Evolutionary conservation across 257 asterid genomes (phyloP).

Genomic region (Solanum sejunctum): DNA sequence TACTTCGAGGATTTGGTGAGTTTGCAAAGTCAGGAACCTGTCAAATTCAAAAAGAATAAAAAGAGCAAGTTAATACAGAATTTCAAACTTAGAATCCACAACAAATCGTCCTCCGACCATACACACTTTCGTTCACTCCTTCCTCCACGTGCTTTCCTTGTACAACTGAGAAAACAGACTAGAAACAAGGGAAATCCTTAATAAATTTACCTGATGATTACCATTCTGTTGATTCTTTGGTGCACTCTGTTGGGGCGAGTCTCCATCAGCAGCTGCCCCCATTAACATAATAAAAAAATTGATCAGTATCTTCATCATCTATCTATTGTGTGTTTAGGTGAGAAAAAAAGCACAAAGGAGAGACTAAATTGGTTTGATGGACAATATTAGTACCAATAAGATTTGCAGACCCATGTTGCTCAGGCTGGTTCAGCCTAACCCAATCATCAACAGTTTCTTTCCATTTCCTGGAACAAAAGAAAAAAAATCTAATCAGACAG

Average conservation of each 20-base stretch:
- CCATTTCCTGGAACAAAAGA: constrained; percentile 59
- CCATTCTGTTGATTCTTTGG: constrained; percentile 58
- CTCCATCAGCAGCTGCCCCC: constrained; percentile 80
- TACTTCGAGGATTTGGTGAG: constrained; percentile 79
- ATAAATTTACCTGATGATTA: constrained; percentile 73
- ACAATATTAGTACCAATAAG: constrained; percentile 38
- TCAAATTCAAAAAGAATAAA: not conserved
- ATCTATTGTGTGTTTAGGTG: not conserved
- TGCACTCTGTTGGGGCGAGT: constrained; percentile 82
- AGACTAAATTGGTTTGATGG: not conserved
- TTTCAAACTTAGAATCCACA: constrained; percentile 2
- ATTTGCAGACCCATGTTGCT: constrained; percentile 30
- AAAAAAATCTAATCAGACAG: not conserved
- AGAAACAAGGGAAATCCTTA: not conserved
- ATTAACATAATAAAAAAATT: constrained; percentile 22
- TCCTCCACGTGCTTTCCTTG: not conserved
- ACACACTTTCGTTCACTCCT: not conserved
- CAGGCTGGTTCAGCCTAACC: constrained; percentile 69
- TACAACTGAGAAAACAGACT: not conserved
- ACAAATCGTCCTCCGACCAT: not conserved
- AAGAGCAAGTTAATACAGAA: constrained; percentile 7
- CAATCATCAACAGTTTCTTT: constrained; percentile 89
- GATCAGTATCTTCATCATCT: not conserved
- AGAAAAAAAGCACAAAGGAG: not conserved
- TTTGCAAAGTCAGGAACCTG: constrained; percentile 67